Conservation (phyloP, 1,139 yeast genomes). For the Kurtzmaniella quercitrusa region DNA sequence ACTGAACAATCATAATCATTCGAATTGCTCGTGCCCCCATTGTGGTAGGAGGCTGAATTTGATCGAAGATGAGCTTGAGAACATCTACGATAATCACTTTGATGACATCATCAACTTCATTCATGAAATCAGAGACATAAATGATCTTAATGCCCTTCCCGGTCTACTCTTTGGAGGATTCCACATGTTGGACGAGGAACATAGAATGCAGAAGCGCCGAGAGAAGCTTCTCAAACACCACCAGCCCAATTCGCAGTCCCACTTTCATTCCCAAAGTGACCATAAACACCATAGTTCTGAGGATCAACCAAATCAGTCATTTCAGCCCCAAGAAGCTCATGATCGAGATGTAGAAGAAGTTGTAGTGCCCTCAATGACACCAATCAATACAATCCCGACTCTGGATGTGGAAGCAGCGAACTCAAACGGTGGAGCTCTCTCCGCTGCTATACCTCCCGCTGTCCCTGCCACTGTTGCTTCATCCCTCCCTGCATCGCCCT, state of each 20-base stretch:
- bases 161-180: constrained; percentile 38
- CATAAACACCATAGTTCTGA: no score
- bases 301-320: no score
- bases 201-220: constrained; percentile 27
- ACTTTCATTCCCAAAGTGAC: no score
- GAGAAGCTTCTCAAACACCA: constrained; percentile 11
- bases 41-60: constrained; percentile 77
- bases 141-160: constrained; percentile 38
- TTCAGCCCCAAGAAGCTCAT: no score
- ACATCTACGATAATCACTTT: constrained; percentile 55
- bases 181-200: constrained; percentile 37
- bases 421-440: background rate
- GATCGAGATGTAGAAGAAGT: background rate
- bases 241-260: background rate
- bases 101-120: constrained; percentile 40
- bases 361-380: no score
- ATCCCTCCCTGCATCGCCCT: constrained; percentile 2
- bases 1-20: constrained; percentile 7
- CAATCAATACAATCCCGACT: no score
- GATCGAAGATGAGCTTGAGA: constrained; percentile 72
- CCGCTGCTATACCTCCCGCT: background rate
- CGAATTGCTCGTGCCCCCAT: constrained; percentile 63
- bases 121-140: constrained; percentile 36
- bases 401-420: no score
- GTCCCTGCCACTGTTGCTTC: no score